phyloP scores from a whole-genome alignment of 2,329 filamentous ascomycete genomes.

The Diaporthe velutina region DNA sequence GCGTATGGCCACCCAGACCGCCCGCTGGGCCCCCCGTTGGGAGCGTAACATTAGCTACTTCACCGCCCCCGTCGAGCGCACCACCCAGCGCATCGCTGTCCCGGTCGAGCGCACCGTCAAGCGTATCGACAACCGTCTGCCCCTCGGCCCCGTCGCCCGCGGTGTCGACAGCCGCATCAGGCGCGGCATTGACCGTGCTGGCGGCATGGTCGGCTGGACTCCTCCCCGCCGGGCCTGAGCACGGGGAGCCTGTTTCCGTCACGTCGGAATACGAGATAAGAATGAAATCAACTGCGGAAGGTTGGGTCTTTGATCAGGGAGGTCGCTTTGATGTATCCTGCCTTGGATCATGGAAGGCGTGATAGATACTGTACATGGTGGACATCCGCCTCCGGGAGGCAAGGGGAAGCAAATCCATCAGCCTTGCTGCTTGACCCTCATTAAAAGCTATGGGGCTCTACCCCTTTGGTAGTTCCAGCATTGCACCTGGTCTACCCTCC shows the following conservation, averaged over 20 bases:
- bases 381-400: background rate
- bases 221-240: background rate
- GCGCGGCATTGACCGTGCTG: constrained; percentile 56
- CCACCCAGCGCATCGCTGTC: constrained; percentile 63
- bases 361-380: background rate
- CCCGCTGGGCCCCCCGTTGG: constrained; percentile 71
- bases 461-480: background rate
- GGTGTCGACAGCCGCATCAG: constrained; percentile 62
- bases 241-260: background rate
- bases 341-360: background rate
- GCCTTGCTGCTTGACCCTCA: constrained; percentile 9
- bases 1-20: constrained; percentile 65
- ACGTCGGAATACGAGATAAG: background rate
- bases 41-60: constrained; percentile 70
- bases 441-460: background rate
- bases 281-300: no score
- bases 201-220: constrained; percentile 11
- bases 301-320: background rate
- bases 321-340: background rate
- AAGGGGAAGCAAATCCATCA: background rate
- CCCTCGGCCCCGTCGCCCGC: constrained; percentile 64
- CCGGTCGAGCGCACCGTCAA: constrained; percentile 60
- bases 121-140: constrained; percentile 60
- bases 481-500: constrained; percentile 1
- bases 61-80: constrained; percentile 59